Evolutionary conservation across 352 stramenopile genomes (phyloP).

Genomic region (Globisporangium splendens): DNA sequence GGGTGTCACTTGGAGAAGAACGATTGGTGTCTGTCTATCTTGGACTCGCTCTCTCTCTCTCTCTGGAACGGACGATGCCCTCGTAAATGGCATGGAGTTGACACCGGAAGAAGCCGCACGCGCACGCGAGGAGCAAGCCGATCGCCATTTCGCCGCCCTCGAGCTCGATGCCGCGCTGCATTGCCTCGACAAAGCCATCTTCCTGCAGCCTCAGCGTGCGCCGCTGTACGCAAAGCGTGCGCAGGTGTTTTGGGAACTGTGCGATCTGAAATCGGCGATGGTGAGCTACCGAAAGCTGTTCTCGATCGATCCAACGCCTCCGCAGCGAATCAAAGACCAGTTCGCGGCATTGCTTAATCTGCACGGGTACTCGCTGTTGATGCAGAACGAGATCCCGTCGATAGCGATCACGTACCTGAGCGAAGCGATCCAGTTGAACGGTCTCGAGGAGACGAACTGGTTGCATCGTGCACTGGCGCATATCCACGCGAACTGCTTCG

Average conservation of each 20-base stretch:
- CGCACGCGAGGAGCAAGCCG: conserved; percentile 44
- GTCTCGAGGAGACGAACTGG: conserved; percentile 70
- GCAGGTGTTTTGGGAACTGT: conserved; percentile 67
- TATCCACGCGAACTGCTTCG: conserved; percentile 52
- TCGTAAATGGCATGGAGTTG: conserved; percentile 25
- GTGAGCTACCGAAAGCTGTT: conserved; percentile 77
- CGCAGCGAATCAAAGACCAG: conserved; percentile 71
- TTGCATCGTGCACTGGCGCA: conserved; percentile 70
- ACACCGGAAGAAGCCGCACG: conserved; percentile 48
- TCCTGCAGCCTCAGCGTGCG: conserved; percentile 49
- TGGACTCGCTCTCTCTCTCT: too few species aligned
- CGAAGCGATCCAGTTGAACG: conserved; percentile 73
- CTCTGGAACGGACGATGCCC: conserved; percentile 10
- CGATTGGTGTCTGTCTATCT: neutral
- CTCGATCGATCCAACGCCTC: conserved; percentile 42
- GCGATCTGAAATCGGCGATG: conserved; percentile 79
- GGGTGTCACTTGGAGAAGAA: conserved; percentile 7
- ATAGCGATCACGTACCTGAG: conserved; percentile 66
- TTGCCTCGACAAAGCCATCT: conserved; percentile 74
- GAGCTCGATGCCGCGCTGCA: conserved; percentile 49
- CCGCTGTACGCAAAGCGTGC: conserved; percentile 63
- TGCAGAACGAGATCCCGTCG: conserved; percentile 42
- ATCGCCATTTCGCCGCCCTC: conserved; percentile 21
- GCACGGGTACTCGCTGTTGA: conserved; percentile 67
- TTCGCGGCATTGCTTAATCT: conserved; percentile 72